Evolutionary conservation across 768 basidiomycete genomes (phyloP).

Genomic region (Infundibulicybe gibba): DNA sequence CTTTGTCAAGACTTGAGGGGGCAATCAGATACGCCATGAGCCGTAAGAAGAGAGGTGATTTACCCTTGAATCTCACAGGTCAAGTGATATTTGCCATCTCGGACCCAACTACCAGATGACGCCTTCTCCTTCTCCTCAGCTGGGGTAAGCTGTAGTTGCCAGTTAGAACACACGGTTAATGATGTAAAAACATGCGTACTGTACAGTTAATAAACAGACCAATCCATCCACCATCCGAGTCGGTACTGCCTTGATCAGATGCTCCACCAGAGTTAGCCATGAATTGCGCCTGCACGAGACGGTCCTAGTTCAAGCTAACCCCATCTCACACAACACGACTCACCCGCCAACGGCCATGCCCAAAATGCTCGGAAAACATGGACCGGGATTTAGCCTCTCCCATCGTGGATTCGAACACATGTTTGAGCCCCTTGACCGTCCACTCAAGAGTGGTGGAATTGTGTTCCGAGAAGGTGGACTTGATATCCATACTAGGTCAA

Average conservation of each 20-base stretch:
- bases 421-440: too few relatives aligned
- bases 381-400: too few relatives aligned
- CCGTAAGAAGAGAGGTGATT: too few relatives aligned
- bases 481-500: too few relatives aligned
- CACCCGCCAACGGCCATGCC: conserved; percentile 76
- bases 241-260: too few relatives aligned
- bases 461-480: too few relatives aligned
- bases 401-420: too few relatives aligned
- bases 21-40: too few relatives aligned
- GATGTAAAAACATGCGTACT: conserved; percentile 29
- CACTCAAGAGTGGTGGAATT: too few relatives aligned
- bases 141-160: conserved; percentile 55
- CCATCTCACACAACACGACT: conserved; percentile 9
- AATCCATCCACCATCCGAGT: conserved; percentile 30
- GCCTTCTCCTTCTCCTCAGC: conserved; percentile 70
- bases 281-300: too few relatives aligned
- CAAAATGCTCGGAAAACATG: conserved; percentile 70
- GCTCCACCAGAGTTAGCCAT: too few relatives aligned
- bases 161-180: not conserved
- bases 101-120: conserved; percentile 70
- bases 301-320: too few relatives aligned
- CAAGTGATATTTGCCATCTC: conserved; percentile 84
- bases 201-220: conserved; percentile 82
- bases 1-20: conserved; percentile 34
- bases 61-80: conserved; percentile 78